A percentile compares a stretch with the other conserved stretches of the same genome.
Conservation (phyloP, 306 rosid genomes). For the Abrus precatorius region DNA sequence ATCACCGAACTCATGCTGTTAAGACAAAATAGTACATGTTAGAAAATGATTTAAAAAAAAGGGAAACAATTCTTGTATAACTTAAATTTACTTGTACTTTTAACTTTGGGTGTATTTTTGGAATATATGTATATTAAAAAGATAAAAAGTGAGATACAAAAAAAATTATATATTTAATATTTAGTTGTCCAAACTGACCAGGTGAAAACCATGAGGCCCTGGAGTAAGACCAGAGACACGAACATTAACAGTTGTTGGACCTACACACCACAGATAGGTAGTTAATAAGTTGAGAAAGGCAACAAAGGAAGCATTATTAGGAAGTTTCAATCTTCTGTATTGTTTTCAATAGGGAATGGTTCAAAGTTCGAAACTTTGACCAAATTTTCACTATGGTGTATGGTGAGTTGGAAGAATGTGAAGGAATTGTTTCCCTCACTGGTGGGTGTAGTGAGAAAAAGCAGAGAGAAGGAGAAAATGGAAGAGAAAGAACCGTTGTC, state of each 20-base stretch:
- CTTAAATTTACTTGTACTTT: no score
- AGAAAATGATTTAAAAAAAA: background rate
- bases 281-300: background rate
- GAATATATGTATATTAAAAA: no score
- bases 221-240: slow-evolving; percentile 75
- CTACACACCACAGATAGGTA: slow-evolving; percentile 51
- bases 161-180: no score
- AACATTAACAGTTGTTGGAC: slow-evolving; percentile 74
- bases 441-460: no score
- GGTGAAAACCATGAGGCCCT: slow-evolving; percentile 81
- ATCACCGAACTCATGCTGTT: slow-evolving; percentile 83
- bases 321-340: background rate
- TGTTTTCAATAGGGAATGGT: background rate
- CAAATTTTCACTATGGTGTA: no score
- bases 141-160: no score
- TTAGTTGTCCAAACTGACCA: slow-evolving; percentile 51
- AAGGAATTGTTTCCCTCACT: no score
- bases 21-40: slow-evolving; percentile 25
- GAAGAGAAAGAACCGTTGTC: slow-evolving; percentile 53
- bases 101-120: no score
- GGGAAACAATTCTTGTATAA: no score
- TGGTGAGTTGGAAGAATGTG: no score
- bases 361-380: background rate
- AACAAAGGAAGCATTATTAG: background rate
- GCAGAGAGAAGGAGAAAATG: background rate